Evolutionary conservation across 2,329 filamentous ascomycete species (phyloP).

Genomic region (Parastagonospora avenae): DNA sequence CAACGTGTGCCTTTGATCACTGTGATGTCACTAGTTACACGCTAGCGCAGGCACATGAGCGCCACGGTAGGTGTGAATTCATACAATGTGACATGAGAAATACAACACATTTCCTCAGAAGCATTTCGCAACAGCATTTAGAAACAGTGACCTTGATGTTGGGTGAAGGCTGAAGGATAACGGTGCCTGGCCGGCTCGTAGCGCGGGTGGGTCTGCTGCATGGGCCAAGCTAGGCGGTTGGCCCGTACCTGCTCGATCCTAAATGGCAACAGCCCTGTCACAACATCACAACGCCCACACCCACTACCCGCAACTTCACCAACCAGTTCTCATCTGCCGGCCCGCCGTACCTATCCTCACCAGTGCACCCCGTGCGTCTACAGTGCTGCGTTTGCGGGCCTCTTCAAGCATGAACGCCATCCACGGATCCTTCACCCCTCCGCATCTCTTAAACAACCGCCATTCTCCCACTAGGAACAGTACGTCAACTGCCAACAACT

Average conservation of each 20-base stretch:
- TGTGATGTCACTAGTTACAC: not conserved
- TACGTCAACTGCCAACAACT: slow-evolving; percentile 47
- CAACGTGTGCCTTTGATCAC: not conserved
- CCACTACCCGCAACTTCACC: not conserved
- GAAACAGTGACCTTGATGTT: not conserved
- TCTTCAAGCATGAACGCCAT: slow-evolving; percentile 63
- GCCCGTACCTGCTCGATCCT: not conserved
- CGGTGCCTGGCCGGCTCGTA: not conserved
- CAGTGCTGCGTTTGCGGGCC: slow-evolving; percentile 25
- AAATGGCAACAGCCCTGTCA: not conserved
- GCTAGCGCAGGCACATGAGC: not conserved
- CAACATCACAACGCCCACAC: not conserved
- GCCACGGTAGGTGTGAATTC: no score
- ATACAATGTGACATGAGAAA: no score
- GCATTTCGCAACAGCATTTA: not conserved
- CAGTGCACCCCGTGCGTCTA: slow-evolving; percentile 15
- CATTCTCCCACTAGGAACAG: slow-evolving; percentile 65
- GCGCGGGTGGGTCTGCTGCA: not conserved
- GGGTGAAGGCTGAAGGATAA: not conserved
- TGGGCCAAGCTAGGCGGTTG: not conserved
- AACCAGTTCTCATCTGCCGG: not conserved
- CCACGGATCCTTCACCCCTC: slow-evolving; percentile 63
- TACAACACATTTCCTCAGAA: not conserved
- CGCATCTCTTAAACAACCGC: slow-evolving; percentile 63
- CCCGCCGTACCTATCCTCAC: slow-evolving; percentile 3